Evolutionary conservation across 2,329 filamentous ascomycete species (phyloP), one percentile per base, ranked within the genome.

Genomic region (Amylocarpus encephaloides): DNA sequence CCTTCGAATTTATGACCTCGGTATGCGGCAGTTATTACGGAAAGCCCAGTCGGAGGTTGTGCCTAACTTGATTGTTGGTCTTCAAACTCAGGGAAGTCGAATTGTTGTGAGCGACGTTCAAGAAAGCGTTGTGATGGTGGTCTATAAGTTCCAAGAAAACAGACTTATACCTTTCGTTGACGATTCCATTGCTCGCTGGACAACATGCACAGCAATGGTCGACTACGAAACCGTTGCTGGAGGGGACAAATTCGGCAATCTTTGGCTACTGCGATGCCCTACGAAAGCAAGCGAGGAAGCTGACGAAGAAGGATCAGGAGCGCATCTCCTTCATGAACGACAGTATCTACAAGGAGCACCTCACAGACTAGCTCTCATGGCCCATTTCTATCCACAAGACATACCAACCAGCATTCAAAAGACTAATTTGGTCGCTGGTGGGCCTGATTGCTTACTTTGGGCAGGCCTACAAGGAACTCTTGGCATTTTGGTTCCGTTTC

Each of bases 151-250:
- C 39, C 82, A 89, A 58, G 87, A 90, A 59, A 97, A 97, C 69
- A 86, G 86, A 61, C 75, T 98, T 43, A 94, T 98, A 52, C 87
- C 92, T 0, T 98, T 98, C 63, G 88, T 80, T 15, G 93, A 98
- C 65, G 93, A 99, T 66, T 86, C 84, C 6, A 79, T 96, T 53
- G 78, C 90, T 45, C 83, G 93, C 30, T 97, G 91, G 88, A 95
- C 89, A 1, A 95, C 89, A 0, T 87, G 87, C 59, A 86, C 87
- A 1, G 80, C 90, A 2, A 95, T 98, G 89, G 84, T 97, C 1
- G 93, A 99, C 70, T 99, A 98, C 68, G 93, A 98, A 67, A 95
- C 93, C 1, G 83, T 88, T 19, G 91, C 90, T 2, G 93, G 92
- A 33, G 92, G 92, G 33, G 93, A 99, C 72, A 97, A 96, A 66